Conservation (phyloP, 2,329 filamentous ascomycete species). For the Aspergillus niger region DNA sequence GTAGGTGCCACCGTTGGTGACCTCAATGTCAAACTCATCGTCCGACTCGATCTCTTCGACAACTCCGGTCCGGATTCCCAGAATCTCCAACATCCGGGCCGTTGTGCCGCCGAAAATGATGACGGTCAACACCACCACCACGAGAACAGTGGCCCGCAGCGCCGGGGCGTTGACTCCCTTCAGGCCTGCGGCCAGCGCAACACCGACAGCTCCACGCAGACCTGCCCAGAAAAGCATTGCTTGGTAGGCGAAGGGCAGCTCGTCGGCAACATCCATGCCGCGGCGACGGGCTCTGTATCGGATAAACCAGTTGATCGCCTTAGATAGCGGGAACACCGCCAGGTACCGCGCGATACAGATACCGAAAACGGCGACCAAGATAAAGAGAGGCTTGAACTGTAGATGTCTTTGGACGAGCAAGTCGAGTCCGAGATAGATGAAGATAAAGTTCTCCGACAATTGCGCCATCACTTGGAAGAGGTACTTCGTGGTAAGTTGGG, state of each 20-base stretch:
- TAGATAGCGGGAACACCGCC: conserved; percentile 90
- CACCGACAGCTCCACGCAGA: conserved; percentile 89
- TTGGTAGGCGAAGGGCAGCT: conserved; percentile 92
- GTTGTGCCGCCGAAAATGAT: conserved; percentile 99
- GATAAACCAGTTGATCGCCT: conserved; percentile 88
- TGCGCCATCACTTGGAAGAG: conserved; percentile 94
- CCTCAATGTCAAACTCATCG: conserved; percentile 97
- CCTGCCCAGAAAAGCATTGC: conserved; percentile 99
- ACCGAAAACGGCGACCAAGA: conserved; percentile 85
- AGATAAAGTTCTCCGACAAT: conserved; percentile 98
- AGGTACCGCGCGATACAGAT: conserved; percentile 92
- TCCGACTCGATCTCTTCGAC: conserved; percentile 97
- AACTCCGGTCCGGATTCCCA: conserved; percentile 94
- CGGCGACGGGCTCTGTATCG: conserved; percentile 78
- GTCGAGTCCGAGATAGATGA: conserved; percentile 95
- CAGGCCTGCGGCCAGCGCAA: conserved; percentile 87
- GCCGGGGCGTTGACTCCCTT: conserved; percentile 79
- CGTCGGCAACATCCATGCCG: conserved; percentile 76
- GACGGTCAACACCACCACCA: conserved; percentile 94
- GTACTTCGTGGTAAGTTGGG: conserved; percentile 96
- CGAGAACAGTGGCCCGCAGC: conserved; percentile 89
- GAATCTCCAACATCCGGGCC: conserved; percentile 93
- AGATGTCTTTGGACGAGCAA: conserved; percentile 88
- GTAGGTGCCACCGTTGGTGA: conserved; percentile 70
- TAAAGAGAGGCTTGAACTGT: conserved; percentile 91